phyloP scores from a whole-genome alignment of 257 asterid species.

The Solanum paucissectum region DNA sequence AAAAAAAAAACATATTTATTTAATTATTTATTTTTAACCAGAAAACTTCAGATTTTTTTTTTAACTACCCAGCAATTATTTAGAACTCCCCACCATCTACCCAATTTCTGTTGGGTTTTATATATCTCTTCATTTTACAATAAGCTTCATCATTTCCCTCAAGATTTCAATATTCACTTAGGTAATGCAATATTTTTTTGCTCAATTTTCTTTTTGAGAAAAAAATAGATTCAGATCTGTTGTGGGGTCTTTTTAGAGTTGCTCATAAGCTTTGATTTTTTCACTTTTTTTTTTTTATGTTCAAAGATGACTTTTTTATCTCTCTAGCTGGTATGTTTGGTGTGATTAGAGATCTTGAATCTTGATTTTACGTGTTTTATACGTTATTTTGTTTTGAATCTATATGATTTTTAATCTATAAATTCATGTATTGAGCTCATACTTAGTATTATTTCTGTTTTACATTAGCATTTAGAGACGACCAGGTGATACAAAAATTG shows the following conservation, averaged over 20 bases:
- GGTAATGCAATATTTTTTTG: neutral
- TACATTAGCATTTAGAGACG: neutral
- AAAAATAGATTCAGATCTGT: conserved; percentile 20
- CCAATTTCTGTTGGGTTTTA: neutral
- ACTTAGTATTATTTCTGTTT: neutral
- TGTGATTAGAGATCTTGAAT: neutral
- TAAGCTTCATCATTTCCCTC: neutral
- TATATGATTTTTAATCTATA: neutral
- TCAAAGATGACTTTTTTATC: neutral
- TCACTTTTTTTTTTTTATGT: neutral
- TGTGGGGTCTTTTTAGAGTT: neutral
- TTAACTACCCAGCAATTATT: neutral
- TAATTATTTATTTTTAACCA: neutral
- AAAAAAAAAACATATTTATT: neutral
- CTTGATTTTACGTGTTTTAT: neutral
- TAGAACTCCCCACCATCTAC: neutral
- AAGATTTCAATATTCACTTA: neutral
- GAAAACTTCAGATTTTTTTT: neutral
- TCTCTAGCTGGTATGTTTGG: conserved; percentile 14
- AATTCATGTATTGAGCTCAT: neutral
- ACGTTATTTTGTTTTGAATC: neutral
- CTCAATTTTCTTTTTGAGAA: neutral
- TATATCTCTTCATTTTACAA: neutral
- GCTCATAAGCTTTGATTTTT: conserved; percentile 4
- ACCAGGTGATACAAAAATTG: conserved; percentile 1